phyloP scores from a whole-genome alignment of 2,329 filamentous ascomycete species.

The Fusarium fracticaudum region DNA sequence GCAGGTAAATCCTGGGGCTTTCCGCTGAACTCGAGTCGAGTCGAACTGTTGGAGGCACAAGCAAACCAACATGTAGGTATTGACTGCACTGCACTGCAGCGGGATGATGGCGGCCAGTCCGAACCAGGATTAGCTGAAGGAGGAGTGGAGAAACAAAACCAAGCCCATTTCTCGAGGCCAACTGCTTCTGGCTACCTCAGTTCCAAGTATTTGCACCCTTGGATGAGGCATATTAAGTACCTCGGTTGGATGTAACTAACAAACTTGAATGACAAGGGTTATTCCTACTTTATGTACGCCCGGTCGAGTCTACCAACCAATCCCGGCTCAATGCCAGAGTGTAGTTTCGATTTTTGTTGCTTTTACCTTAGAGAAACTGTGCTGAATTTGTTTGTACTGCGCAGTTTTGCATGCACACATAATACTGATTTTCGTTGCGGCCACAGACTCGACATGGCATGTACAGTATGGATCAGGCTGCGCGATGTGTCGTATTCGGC shows the following conservation, averaged over 20 bases:
- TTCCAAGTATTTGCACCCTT: slow-evolving; percentile 20
- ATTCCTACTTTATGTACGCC: slow-evolving; percentile 1
- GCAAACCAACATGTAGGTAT: neutral
- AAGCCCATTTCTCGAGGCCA: slow-evolving; percentile 21
- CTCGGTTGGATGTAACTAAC: slow-evolving; percentile 34
- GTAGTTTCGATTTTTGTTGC: slow-evolving; percentile 27
- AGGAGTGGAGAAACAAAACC: slow-evolving; percentile 31
- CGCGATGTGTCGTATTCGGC: slow-evolving; percentile 3
- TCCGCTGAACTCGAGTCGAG: neutral
- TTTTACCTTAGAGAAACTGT: slow-evolving; percentile 29
- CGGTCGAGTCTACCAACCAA: slow-evolving; percentile 14
- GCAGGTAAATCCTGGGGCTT: neutral
- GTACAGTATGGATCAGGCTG: neutral
- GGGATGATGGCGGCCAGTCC: slow-evolving; percentile 26
- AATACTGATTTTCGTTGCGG: neutral
- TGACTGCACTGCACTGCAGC: neutral
- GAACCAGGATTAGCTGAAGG: slow-evolving; percentile 32
- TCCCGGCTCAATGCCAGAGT: slow-evolving; percentile 6
- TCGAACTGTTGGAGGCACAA: neutral
- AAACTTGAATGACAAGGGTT: neutral
- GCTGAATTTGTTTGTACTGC: neutral
- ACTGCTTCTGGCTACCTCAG: slow-evolving; percentile 28
- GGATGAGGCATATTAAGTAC: slow-evolving; percentile 24
- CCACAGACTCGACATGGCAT: neutral
- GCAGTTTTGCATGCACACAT: neutral